A percentile compares a stretch with the other conserved stretches of the same genome.
These are phyloP conservation scores for Metschnikowia kofuensis DNA, from an alignment of 805 yeast genomes.

Conservation along the genomic window DNA sequence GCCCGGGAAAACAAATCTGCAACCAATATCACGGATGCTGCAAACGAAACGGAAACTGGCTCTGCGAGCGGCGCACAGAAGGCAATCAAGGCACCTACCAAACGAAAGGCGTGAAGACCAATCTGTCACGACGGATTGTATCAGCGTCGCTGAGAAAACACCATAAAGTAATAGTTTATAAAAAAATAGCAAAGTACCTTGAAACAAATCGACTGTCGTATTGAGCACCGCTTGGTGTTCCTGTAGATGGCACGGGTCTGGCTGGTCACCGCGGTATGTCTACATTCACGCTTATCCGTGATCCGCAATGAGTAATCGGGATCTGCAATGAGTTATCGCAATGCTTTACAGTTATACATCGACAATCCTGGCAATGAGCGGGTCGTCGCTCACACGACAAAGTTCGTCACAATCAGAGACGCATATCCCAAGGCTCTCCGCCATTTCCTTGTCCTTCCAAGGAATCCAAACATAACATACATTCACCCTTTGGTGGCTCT, in stretches of 20 bases:
- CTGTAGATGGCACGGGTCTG: conserved; percentile 1
- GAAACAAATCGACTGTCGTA: neutral
- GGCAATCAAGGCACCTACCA: conserved; percentile 9
- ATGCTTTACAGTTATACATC: conserved; percentile 49
- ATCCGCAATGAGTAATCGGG: neutral
- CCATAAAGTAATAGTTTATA: too few species aligned
- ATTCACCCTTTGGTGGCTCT: conserved; percentile 55
- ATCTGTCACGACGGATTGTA: too few species aligned
- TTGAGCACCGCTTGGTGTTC: neutral
- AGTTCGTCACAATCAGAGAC: conserved; percentile 58
- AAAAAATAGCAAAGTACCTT: neutral
- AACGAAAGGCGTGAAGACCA: conserved; percentile 13
- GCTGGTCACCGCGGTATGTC: neutral
- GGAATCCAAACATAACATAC: conserved; percentile 37
- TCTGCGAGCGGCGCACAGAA: conserved; percentile 8
- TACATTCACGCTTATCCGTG: too few species aligned
- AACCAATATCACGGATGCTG: conserved; percentile 5
- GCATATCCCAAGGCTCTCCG: conserved; percentile 58
- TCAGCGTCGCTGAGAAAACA: too few species aligned
- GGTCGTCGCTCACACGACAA: conserved; percentile 48
- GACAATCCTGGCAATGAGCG: conserved; percentile 41
- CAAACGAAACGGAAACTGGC: neutral
- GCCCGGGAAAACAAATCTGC: conserved; percentile 22
- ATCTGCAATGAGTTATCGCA: conserved; percentile 44
- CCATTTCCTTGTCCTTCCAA: conserved; percentile 64